Percentiles rank a stretch among this genome's conserved stretches.
Evolutionary conservation across 176 grass and related monocot genomes (phyloP).

Genomic region (Thinopyrum elongatum): DNA sequence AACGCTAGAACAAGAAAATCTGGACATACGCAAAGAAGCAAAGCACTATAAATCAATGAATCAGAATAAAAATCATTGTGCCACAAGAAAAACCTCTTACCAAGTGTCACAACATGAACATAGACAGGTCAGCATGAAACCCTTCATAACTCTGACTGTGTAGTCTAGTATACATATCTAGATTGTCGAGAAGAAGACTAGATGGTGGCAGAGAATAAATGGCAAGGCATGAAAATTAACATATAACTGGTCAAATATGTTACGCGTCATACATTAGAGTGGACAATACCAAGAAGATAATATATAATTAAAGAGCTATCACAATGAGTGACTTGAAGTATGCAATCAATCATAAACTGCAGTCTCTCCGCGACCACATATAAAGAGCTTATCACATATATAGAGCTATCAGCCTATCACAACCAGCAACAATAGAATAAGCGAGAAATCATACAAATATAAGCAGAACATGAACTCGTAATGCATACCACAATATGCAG

Average conservation of each 20-base stretch:
- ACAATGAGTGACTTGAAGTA: background rate
- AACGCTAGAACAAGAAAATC: background rate
- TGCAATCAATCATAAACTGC: background rate
- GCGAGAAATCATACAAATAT: background rate
- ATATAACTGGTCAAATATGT: background rate
- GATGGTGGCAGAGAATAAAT: background rate
- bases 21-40: background rate
- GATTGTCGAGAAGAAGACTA: background rate
- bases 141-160: background rate
- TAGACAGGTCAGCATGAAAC: background rate
- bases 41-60: background rate
- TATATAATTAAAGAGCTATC: background rate
- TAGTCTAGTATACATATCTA: background rate
- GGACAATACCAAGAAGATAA: background rate
- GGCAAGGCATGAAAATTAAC: background rate
- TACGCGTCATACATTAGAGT: background rate
- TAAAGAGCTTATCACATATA: background rate
- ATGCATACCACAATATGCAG: slow-evolving; percentile 8
- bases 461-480: background rate
- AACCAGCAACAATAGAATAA: background rate
- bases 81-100: background rate
- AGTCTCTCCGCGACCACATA: no score
- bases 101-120: background rate
- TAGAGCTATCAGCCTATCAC: background rate
- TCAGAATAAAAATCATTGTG: background rate